Evolutionary conservation across 768 basidiomycete species (phyloP).

Genomic region (Amanita subjunquillea): DNA sequence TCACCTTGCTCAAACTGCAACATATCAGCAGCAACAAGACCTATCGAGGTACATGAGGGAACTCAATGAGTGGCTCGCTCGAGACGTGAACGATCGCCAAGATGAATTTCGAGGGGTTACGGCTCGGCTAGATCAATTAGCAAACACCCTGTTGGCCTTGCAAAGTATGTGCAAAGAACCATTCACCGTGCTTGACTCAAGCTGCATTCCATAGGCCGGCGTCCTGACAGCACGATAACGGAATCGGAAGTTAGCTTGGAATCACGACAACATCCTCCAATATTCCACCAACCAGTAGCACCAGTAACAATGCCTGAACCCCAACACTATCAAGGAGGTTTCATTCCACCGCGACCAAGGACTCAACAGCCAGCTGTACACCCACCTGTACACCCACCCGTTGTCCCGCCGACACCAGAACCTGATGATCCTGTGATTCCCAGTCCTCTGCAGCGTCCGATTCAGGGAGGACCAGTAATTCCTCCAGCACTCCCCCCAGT

Average conservation of each 20-base stretch:
- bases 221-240: conserved; percentile 1
- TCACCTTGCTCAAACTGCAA: conserved; percentile 60
- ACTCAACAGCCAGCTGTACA: background rate
- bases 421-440: conserved; percentile 4
- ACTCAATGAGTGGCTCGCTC: conserved; percentile 70
- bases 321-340: background rate
- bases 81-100: conserved; percentile 73
- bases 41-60: conserved; percentile 70
- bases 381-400: background rate
- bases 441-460: background rate
- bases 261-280: conserved; percentile 1
- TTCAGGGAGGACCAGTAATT: background rate
- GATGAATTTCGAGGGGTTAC: conserved; percentile 58
- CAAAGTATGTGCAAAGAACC: conserved; percentile 9
- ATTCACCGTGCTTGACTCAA: background rate
- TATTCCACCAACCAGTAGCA: background rate
- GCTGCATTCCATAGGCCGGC: background rate
- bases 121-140: conserved; percentile 45
- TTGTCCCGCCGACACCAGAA: conserved; percentile 6
- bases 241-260: conserved; percentile 5
- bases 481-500: background rate
- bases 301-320: conserved; percentile 9
- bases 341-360: background rate
- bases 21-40: conserved; percentile 71
- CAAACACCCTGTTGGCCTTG: conserved; percentile 28